Evolutionary conservation across 108 stramenopile genomes (phyloP).

Genomic region (Asterionellopsis glacialis): DNA sequence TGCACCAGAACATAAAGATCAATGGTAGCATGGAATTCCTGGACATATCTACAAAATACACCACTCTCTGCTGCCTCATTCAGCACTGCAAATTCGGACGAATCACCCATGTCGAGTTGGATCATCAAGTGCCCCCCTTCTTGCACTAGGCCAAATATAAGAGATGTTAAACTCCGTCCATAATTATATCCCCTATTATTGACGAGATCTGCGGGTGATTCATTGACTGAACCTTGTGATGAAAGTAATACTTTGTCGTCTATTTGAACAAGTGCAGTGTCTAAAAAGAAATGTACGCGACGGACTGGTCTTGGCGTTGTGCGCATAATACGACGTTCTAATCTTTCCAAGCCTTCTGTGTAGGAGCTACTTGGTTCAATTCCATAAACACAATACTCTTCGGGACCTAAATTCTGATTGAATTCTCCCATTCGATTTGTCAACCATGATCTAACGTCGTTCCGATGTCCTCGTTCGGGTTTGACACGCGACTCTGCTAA

Average conservation of each 20-base stretch:
- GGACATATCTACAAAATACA: neutral
- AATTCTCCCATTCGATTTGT: neutral
- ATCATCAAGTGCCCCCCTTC: neutral
- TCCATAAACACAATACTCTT: neutral
- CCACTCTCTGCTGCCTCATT: neutral
- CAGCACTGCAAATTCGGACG: neutral
- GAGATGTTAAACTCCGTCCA: too few species aligned
- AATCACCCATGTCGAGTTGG: neutral
- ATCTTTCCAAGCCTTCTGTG: neutral
- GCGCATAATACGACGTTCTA: constrained; percentile 1
- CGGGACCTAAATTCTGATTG: neutral
- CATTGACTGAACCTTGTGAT: too few species aligned
- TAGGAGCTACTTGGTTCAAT: neutral
- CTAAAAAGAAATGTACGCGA: neutral
- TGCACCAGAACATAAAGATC: neutral
- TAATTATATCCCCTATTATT: too few species aligned
- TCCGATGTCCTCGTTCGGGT: too few species aligned
- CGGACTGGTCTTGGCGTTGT: constrained; percentile 1
- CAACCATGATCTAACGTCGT: neutral
- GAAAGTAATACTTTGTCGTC: too few species aligned
- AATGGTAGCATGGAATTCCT: neutral
- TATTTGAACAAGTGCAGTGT: neutral
- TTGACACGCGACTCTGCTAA: too few species aligned
- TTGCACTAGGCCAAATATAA: neutral
- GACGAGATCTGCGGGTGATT: too few species aligned